phyloP scores from a whole-genome alignment of 371 early-diverging fungal genomes.

The Haplosporangium sp. region DNA sequence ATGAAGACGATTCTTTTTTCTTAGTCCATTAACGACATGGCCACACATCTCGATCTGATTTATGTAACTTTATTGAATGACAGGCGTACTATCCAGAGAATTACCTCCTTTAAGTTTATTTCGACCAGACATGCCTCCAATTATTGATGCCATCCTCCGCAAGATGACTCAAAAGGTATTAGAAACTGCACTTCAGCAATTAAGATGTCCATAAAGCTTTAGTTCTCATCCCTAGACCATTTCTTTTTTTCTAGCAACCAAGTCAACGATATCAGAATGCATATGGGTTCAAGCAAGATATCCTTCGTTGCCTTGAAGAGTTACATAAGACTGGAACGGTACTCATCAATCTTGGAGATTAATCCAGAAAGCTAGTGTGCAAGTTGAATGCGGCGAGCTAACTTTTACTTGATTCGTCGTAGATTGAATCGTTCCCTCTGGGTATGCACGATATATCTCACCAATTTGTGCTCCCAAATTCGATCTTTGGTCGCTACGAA shows the following conservation, averaged over 20 bases:
- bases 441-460: slow-evolving; percentile 65
- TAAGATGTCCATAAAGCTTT: no score
- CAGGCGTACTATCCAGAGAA: slow-evolving; percentile 61
- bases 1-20: neutral
- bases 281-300: slow-evolving; percentile 69
- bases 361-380: neutral
- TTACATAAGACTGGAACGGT: slow-evolving; percentile 40
- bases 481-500: slow-evolving; percentile 61
- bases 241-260: slow-evolving; percentile 60
- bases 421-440: slow-evolving; percentile 60
- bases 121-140: slow-evolving; percentile 60
- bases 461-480: slow-evolving; percentile 65
- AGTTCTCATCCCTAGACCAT: neutral
- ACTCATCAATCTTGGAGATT: neutral
- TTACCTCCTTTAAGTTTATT: slow-evolving; percentile 61
- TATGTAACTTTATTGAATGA: neutral
- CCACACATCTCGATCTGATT: no score
- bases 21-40: neutral
- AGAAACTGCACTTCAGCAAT: no score
- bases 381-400: neutral
- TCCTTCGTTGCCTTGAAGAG: slow-evolving; percentile 63
- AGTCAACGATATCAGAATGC: slow-evolving; percentile 72
- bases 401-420: neutral
- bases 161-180: slow-evolving; percentile 71
- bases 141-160: slow-evolving; percentile 63